A percentile compares a stretch with the other conserved stretches of the same genome.
phyloP scores from a whole-genome alignment of 1,284 basidiomycete genomes.

The Microbotryum violaceum region DNA sequence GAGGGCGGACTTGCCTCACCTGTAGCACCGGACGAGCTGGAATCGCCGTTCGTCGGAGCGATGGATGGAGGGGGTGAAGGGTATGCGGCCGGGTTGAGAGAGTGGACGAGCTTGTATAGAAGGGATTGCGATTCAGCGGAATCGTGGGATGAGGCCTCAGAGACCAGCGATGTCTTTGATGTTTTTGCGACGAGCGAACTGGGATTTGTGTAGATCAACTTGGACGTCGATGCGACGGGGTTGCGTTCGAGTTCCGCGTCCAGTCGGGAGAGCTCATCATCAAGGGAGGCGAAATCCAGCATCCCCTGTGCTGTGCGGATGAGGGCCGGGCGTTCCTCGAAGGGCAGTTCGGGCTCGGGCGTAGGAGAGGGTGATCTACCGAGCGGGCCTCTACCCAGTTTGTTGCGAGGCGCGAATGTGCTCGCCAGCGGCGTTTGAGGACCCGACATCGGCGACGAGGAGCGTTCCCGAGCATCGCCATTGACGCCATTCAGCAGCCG shows the following conservation, averaged over 20 bases:
- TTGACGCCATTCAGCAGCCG: slow-evolving; percentile 21
- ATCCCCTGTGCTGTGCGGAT: slow-evolving; percentile 70
- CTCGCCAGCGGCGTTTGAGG: slow-evolving; percentile 6
- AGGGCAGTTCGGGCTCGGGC: slow-evolving; percentile 26
- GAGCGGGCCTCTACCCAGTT: slow-evolving; percentile 12
- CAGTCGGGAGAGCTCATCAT: slow-evolving; percentile 20
- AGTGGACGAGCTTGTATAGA: slow-evolving; percentile 11
- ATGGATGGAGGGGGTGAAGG: slow-evolving; percentile 3
- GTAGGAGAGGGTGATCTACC: slow-evolving; percentile 6
- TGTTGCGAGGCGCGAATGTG: background rate
- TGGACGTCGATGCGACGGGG: background rate
- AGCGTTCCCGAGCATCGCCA: slow-evolving; percentile 22
- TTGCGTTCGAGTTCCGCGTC: slow-evolving; percentile 19
- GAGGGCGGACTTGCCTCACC: background rate
- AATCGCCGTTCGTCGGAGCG: background rate
- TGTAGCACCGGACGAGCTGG: background rate
- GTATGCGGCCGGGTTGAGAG: slow-evolving; percentile 16
- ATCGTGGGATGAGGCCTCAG: too few species aligned
- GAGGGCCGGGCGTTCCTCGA: slow-evolving; percentile 53
- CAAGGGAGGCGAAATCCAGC: slow-evolving; percentile 39
- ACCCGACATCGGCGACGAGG: slow-evolving; percentile 17
- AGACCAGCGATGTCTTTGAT: too few species aligned
- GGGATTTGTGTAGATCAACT: too few species aligned
- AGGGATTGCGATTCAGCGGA: background rate
- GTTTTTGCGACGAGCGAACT: too few species aligned